Evolutionary conservation across 1,284 basidiomycete genomes (phyloP), one percentile per base, ranked within the genome.

Genomic region (Puccinia sorghi): DNA sequence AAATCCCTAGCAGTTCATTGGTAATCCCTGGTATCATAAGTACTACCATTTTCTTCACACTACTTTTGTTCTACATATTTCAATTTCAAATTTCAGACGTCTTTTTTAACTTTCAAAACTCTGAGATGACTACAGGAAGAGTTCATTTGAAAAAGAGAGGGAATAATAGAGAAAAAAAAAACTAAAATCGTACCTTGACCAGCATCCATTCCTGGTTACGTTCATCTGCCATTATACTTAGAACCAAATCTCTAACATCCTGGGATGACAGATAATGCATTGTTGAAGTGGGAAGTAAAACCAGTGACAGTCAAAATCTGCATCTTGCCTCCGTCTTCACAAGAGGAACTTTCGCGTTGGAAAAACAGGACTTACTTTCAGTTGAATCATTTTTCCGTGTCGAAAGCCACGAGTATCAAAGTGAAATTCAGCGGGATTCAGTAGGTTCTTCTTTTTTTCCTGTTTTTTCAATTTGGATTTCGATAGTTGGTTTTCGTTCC

Each of bases 21-120:
- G 91, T 90, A 48, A 97, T 85, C 0, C 94, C 94, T 11, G 93
- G 93, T 27, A 93, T 88, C 80, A 94, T 87, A 9, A 96, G 85
- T 0, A 89, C 86, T 43, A 94, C 90, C 3, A 93, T 90, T 84
- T 91, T 93, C 80, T 90, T 87, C 43, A 96, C 90, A 57, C 88
- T 86, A 13, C 87, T 86, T 1, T 89, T 87, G 84, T 94, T 91
- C 92, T 93, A 82, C 0, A 72, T 25, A 25, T 46, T 46, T 46
- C 22, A 12, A 48, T 43, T 66, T 11, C 57, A 52, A 52, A 39
- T 39, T 43, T 32, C 12, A 54, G 41, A 66, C 17, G 22, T 46
- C 17, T n/a, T 43, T n/a, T 6, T 20, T 8, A n/a, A 76, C 25
- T 25, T 54, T n/a, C 9, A n/a, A 25, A 3, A 46, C n/a, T 48